These are phyloP conservation scores for Obelidium mucronatum DNA, from an alignment of 192 early-diverging fungal species.

Conservation along the genomic window DNA sequence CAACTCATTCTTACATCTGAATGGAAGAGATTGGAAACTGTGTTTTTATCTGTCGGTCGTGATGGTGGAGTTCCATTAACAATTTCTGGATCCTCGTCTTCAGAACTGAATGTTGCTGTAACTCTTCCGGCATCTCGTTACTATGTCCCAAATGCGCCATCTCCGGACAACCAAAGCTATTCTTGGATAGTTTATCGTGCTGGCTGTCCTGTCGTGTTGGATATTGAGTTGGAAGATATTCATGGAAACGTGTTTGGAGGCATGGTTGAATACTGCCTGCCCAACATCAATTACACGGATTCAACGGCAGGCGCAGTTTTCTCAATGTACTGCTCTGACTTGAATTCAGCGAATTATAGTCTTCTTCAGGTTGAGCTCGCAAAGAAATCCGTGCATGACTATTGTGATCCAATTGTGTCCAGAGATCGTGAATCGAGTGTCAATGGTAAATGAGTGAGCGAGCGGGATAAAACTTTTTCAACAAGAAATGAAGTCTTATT, in stretches of 20 bases:
- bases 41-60: background rate
- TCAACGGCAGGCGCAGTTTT: background rate
- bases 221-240: slow-evolving; percentile 34
- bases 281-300: background rate
- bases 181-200: slow-evolving; percentile 23
- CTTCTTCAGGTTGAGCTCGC: background rate
- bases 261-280: slow-evolving; percentile 15
- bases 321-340: background rate
- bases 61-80: background rate
- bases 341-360: background rate
- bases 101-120: too few species aligned
- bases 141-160: background rate
- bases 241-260: slow-evolving; percentile 22
- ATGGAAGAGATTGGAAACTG: slow-evolving; percentile 4
- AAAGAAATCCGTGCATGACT: background rate
- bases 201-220: slow-evolving; percentile 21
- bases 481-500: too few species aligned
- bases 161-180: background rate
- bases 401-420: background rate
- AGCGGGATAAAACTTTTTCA: too few species aligned
- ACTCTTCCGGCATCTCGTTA: background rate
- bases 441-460: too few species aligned
- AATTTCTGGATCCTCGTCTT: background rate
- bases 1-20: background rate
- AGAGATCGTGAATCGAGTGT: too few species aligned